Conservation (phyloP, 2,329 filamentous ascomycete genomes). For the Fusarium gaditjirri region DNA sequence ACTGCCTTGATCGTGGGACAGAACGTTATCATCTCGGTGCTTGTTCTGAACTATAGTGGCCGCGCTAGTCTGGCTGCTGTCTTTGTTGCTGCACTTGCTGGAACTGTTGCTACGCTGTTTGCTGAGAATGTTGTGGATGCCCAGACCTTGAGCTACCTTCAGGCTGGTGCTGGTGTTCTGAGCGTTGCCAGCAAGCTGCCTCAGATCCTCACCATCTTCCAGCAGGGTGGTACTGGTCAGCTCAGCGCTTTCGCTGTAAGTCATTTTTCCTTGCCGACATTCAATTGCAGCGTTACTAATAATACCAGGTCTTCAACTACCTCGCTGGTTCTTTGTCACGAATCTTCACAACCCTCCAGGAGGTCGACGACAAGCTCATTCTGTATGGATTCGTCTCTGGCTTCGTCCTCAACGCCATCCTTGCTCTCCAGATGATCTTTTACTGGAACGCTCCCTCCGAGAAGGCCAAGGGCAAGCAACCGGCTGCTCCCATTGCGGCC, state of each 20-base stretch:
- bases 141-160: slow-evolving; percentile 76
- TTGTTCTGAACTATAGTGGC: slow-evolving; percentile 87
- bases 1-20: slow-evolving; percentile 91
- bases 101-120: slow-evolving; percentile 76
- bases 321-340: slow-evolving; percentile 90
- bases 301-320: slow-evolving; percentile 91
- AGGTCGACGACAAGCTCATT: slow-evolving; percentile 96
- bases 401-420: slow-evolving; percentile 86
- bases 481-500: slow-evolving; percentile 45
- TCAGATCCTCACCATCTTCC: slow-evolving; percentile 88
- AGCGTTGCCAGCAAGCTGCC: slow-evolving; percentile 92
- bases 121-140: slow-evolving; percentile 71
- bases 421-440: slow-evolving; percentile 91
- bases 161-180: slow-evolving; percentile 84
- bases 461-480: slow-evolving; percentile 57
- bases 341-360: slow-evolving; percentile 97
- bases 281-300: neutral
- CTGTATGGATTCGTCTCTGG: slow-evolving; percentile 94
- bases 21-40: slow-evolving; percentile 87
- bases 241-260: slow-evolving; percentile 94
- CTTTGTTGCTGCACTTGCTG: slow-evolving; percentile 81
- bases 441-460: slow-evolving; percentile 85
- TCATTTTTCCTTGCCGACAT: slow-evolving; percentile 25
- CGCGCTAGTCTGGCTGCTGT: slow-evolving; percentile 74
- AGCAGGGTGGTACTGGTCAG: slow-evolving; percentile 90